Evolutionary conservation across 306 rosid species (phyloP).

Genomic region (Quercus dentata): DNA sequence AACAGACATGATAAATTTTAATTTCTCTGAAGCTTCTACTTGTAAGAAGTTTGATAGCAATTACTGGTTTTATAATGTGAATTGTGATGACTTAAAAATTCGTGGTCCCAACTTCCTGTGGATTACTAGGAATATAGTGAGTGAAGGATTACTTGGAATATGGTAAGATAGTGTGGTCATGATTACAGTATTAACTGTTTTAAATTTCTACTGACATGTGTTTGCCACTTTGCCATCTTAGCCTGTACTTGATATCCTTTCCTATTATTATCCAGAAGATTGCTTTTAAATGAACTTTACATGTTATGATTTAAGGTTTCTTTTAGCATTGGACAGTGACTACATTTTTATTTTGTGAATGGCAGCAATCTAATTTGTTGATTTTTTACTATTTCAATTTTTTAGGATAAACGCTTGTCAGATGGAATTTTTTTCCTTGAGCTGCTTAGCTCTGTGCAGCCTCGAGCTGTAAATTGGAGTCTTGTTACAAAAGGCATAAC

Average conservation of each 20-base stretch:
- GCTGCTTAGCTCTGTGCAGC: conserved; percentile 88
- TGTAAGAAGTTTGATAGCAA: neutral
- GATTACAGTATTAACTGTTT: neutral
- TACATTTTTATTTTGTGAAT: neutral
- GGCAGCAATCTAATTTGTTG: neutral
- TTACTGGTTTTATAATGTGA: neutral
- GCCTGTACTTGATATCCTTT: neutral
- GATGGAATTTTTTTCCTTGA: conserved; percentile 93
- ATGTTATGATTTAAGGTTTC: neutral
- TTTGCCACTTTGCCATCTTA: neutral
- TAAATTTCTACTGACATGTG: neutral
- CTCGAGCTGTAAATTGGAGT: conserved; percentile 90
- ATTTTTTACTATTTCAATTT: conserved; percentile 19
- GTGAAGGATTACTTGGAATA: neutral
- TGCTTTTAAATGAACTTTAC: neutral
- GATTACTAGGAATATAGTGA: neutral
- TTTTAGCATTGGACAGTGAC: neutral
- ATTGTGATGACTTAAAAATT: neutral
- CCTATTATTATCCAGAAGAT: neutral
- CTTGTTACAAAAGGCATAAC: conserved; percentile 85
- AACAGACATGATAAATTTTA: neutral
- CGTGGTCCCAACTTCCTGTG: neutral
- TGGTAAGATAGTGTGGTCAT: neutral
- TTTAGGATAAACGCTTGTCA: conserved; percentile 82
- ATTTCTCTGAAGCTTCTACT: neutral